Percentiles rank a stretch among this genome's conserved stretches.
phyloP scores from a whole-genome alignment of 2,329 filamentous ascomycete genomes.

The Neocucurbitaria cava region DNA sequence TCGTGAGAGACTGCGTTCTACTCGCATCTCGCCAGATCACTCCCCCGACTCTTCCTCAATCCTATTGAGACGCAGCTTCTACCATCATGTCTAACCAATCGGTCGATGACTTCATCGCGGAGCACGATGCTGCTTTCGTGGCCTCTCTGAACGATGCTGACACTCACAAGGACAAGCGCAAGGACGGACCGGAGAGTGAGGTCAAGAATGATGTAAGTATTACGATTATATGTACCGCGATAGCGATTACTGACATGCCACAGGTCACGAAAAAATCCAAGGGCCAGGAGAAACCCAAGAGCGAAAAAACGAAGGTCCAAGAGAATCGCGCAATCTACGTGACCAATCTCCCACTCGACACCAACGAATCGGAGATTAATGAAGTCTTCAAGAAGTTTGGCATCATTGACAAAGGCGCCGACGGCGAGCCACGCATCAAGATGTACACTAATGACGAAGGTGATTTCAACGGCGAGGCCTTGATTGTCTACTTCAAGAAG shows the following conservation, averaged over 20 bases:
- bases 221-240: conserved; percentile 47
- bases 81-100: conserved; percentile 16
- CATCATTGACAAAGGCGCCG: conserved; percentile 93
- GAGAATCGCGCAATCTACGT: conserved; percentile 93
- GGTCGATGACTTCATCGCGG: conserved; percentile 21
- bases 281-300: conserved; percentile 68
- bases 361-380: conserved; percentile 79
- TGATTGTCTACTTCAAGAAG: conserved; percentile 93
- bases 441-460: conserved; percentile 85
- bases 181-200: conserved; percentile 22
- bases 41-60: background rate
- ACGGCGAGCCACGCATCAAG: conserved; percentile 86
- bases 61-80: background rate
- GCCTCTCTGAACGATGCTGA: conserved; percentile 11
- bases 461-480: conserved; percentile 89
- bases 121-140: conserved; percentile 12
- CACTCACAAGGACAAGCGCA: conserved; percentile 32
- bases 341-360: conserved; percentile 82
- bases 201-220: conserved; percentile 31
- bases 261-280: conserved; percentile 39
- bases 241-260: conserved; percentile 14
- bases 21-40: background rate
- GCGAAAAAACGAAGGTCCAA: conserved; percentile 43
- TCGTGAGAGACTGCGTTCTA: conserved; percentile 1
- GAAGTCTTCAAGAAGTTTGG: conserved; percentile 88